Percentiles rank a stretch among this genome's conserved stretches.
Conservation (phyloP, 2,329 filamentous ascomycete species). For the Fusarium nurragi region DNA sequence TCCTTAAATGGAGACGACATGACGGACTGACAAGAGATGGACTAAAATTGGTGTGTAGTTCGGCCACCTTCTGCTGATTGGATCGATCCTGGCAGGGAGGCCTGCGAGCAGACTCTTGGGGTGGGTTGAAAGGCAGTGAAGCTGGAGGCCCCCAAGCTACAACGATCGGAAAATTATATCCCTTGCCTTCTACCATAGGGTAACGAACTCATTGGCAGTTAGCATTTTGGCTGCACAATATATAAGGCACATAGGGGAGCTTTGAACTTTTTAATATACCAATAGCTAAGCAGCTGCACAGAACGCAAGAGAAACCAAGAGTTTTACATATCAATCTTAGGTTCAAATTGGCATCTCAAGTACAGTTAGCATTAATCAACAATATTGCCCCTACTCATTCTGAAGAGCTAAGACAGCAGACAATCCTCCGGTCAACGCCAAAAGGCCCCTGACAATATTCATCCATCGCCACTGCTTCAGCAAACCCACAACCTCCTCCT, state of each 20-base stretch:
- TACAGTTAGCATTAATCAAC: neutral
- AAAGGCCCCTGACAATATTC: conserved; percentile 29
- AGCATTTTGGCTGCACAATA: neutral
- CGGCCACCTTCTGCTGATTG: neutral
- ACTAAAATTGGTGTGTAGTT: neutral
- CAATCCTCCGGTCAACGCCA: conserved; percentile 29
- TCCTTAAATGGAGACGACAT: conserved; percentile 4
- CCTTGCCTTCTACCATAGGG: no score
- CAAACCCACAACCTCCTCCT: conserved; percentile 22
- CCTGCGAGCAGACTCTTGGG: no score
- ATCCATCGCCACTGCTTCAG: conserved; percentile 34
- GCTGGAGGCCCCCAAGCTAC: no score
- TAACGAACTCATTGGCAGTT: neutral
- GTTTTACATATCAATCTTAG: neutral
- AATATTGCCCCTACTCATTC: neutral
- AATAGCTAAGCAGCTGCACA: neutral
- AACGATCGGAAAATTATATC: no score
- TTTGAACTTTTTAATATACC: conserved; percentile 13
- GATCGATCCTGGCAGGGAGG: neutral
- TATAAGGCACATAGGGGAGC: neutral
- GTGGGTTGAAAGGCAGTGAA: neutral
- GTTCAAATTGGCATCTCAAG: neutral
- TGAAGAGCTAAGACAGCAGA: conserved; percentile 26
- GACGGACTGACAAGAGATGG: neutral
- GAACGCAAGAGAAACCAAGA: neutral